These are phyloP conservation scores for Russula sp. DNA, from an alignment of 768 basidiomycete genomes.

Conservation along the genomic window DNA sequence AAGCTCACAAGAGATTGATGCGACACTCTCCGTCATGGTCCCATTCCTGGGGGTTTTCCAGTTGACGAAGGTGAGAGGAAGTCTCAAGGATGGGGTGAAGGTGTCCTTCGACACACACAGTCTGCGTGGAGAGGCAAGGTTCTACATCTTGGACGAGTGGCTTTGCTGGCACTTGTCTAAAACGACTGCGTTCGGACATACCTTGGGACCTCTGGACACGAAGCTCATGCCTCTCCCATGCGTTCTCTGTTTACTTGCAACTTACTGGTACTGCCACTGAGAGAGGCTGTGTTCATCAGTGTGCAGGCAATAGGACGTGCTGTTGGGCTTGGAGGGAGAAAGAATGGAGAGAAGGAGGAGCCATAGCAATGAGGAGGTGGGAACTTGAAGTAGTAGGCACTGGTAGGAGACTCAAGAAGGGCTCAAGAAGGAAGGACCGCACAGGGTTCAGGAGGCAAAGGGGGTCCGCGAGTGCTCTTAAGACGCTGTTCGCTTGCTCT, in stretches of 20 bases:
- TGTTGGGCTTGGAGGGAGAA: too few species aligned
- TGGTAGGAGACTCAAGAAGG: too few species aligned
- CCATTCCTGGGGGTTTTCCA: not conserved
- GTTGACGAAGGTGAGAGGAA: not conserved
- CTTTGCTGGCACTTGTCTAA: not conserved
- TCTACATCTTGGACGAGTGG: not conserved
- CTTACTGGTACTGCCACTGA: not conserved
- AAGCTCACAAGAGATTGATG: not conserved
- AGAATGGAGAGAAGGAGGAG: too few species aligned
- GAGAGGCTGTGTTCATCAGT: not conserved
- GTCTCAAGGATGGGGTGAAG: not conserved
- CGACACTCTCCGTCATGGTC: not conserved
- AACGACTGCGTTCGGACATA: not conserved
- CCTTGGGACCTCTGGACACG: not conserved
- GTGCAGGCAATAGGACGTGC: too few species aligned
- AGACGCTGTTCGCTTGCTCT: too few species aligned
- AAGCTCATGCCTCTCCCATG: not conserved
- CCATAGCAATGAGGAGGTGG: too few species aligned
- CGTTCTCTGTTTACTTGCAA: not conserved
- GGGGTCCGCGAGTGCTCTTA: too few species aligned
- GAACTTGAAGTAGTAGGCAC: too few species aligned
- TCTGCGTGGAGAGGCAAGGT: not conserved
- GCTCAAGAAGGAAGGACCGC: too few species aligned
- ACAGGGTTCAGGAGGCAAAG: too few species aligned
- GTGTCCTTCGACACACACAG: too few species aligned